Percentiles rank a stretch among this genome's conserved stretches.
Evolutionary conservation across 2,329 filamentous ascomycete species (phyloP).

Genomic region (Botrytis medusae): DNA sequence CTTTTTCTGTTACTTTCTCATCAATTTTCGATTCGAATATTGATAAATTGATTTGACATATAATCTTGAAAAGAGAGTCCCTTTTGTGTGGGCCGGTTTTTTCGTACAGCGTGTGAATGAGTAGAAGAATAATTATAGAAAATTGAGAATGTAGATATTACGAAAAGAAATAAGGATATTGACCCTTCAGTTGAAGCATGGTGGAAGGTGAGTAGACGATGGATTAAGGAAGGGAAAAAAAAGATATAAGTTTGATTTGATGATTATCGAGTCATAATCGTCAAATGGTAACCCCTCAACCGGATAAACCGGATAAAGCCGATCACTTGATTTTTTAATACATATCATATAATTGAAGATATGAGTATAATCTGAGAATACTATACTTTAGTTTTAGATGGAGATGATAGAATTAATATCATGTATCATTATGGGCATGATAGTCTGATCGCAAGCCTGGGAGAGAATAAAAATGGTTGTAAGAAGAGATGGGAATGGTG

Average conservation of each 20-base stretch:
- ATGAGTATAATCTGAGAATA: neutral
- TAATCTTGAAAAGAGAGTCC: too few species aligned
- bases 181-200: neutral
- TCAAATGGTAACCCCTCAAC: fast-evolving
- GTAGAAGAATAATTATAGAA: neutral
- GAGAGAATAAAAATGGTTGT: neutral
- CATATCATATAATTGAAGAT: neutral
- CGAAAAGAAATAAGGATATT: neutral
- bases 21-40: too few species aligned
- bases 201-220: neutral
- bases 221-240: neutral
- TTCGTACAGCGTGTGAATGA: neutral
- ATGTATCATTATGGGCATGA: neutral
- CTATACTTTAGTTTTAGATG: too few species aligned
- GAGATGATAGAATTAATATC: neutral
- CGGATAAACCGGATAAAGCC: neutral
- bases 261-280: neutral
- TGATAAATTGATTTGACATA: too few species aligned
- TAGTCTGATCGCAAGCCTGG: neutral
- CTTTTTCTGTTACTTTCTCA: too few species aligned
- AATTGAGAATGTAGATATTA: neutral
- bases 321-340: neutral
- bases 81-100: too few species aligned
- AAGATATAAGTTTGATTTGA: neutral
- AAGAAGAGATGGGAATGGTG: neutral